phyloP scores from a whole-genome alignment of 2,329 filamentous ascomycete genomes.

The Nigrospora osmanthi region DNA sequence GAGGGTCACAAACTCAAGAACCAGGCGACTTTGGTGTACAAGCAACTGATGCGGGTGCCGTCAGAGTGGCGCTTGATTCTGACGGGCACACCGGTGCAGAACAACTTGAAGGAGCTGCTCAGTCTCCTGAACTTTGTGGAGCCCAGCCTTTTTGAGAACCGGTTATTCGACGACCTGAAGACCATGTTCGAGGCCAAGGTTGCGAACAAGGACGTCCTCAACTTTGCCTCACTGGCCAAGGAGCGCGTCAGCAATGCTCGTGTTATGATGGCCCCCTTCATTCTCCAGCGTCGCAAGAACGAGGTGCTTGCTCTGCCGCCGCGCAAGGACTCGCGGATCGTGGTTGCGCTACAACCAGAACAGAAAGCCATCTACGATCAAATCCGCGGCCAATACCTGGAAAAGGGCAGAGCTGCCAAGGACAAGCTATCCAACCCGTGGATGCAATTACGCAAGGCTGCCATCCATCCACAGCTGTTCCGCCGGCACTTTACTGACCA shows the following conservation, averaged over 20 bases:
- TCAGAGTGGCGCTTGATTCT: conserved; percentile 81
- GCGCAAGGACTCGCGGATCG: conserved; percentile 71
- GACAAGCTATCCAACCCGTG: conserved; percentile 60
- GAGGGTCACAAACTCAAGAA: conserved; percentile 95
- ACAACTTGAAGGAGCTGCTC: conserved; percentile 88
- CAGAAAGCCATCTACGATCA: conserved; percentile 69
- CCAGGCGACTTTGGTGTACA: conserved; percentile 72
- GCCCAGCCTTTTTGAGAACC: conserved; percentile 68
- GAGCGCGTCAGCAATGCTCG: conserved; percentile 82
- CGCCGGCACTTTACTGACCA: conserved; percentile 71
- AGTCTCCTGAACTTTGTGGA: conserved; percentile 92
- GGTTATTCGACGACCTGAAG: conserved; percentile 67
- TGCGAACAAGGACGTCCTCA: conserved; percentile 68
- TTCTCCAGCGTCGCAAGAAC: conserved; percentile 85
- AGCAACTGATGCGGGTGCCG: conserved; percentile 67
- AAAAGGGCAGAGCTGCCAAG: conserved; percentile 49
- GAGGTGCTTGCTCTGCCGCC: conserved; percentile 82
- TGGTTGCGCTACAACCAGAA: conserved; percentile 67
- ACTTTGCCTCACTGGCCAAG: conserved; percentile 77
- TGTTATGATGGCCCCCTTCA: conserved; percentile 91
- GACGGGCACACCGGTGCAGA: conserved; percentile 85
- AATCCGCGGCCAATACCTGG: conserved; percentile 55
- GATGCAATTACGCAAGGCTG: conserved; percentile 87
- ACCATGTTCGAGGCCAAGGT: conserved; percentile 90
- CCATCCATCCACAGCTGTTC: conserved; percentile 86